Evolutionary conservation across 1,139 yeast genomes (phyloP), one percentile per base, ranked within the genome.

Genomic region (Nadsonia starkeyi-henricii): DNA sequence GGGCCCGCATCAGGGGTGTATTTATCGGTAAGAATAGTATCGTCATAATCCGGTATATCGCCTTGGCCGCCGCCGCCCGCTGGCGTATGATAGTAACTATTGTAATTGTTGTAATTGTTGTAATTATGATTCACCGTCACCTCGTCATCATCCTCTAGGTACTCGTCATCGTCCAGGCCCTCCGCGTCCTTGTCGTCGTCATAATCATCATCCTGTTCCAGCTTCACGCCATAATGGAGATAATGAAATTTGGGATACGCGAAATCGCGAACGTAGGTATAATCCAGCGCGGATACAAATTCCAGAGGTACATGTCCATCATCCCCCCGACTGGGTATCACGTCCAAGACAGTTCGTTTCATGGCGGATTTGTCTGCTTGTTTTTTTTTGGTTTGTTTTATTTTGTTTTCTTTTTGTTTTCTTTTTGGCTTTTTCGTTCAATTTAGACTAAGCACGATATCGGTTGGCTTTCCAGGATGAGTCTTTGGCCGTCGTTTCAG

Each of bases 221-320:
- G 21, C 17, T 58, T 57, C 19, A 60, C 65, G 2, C 93, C 94
- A 53, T 73, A 73, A 62, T 82, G 79, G 50, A 83, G 66, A 1
- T 89, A 88, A 55, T 84, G 79, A 41, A 71, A 65, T 20, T 68
- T 71, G 3, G 77, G 76, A 60, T 88, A 88, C 37, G 89, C 96
- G 68, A 76, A 88, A 62, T 88, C 96, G 55, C 77, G 77, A 21
- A 84, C 80, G 20, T 74, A 71, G 23, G 75, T 57, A 49, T 58
- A 65, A 19, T 59, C 53, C 28, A 65, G 56, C 21, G 70, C 65
- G 33, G 67, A 62, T 39, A 56, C 46, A 53, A 62, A 64, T 43
- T 54, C 58, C n/a, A 63, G 62, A 17, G 53, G 18, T 23, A 21
- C 47, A 33, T 42, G 41, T 13, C 42, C 52, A n/a, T n/a, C 28